These are phyloP conservation scores for Termitomyces sp. DNA, from an alignment of 768 basidiomycete species.

Conservation along the genomic window DNA sequence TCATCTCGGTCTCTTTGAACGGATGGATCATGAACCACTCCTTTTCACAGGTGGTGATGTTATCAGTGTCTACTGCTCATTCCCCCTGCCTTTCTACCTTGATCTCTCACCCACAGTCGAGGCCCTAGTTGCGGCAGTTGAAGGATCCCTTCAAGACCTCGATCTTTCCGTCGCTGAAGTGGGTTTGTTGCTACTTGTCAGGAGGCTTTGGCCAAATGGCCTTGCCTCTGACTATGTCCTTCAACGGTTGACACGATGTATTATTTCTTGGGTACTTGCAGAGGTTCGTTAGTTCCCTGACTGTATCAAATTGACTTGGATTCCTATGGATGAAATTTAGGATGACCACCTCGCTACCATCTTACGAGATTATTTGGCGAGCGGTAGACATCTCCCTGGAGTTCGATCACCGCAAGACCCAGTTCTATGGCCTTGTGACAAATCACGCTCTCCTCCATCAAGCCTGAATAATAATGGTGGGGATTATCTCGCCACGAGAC, in stretches of 20 bases:
- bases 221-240: conserved; percentile 69
- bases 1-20: conserved; percentile 56
- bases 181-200: conserved; percentile 62
- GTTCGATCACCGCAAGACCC: conserved; percentile 41
- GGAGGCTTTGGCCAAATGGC: conserved; percentile 70
- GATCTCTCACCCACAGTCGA: conserved; percentile 73
- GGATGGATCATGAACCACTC: conserved; percentile 28
- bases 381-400: conserved; percentile 55
- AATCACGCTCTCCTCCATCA: conserved; percentile 28
- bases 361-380: conserved; percentile 62
- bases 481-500: conserved; percentile 61
- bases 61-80: conserved; percentile 41
- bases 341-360: conserved; percentile 64
- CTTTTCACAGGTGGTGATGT: conserved; percentile 32
- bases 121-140: conserved; percentile 62
- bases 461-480: conserved; percentile 55
- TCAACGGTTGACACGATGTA: conserved; percentile 48
- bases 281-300: conserved; percentile 40
- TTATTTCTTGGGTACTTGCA: conserved; percentile 67
- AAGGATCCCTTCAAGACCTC: conserved; percentile 63
- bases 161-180: conserved; percentile 72
- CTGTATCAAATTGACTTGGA: neutral
- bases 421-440: conserved; percentile 51
- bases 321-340: conserved; percentile 23
- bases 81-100: conserved; percentile 66